Base-by-base conservation (phyloP, 305 asterid species). In the Fraxinus nigra region DNA sequence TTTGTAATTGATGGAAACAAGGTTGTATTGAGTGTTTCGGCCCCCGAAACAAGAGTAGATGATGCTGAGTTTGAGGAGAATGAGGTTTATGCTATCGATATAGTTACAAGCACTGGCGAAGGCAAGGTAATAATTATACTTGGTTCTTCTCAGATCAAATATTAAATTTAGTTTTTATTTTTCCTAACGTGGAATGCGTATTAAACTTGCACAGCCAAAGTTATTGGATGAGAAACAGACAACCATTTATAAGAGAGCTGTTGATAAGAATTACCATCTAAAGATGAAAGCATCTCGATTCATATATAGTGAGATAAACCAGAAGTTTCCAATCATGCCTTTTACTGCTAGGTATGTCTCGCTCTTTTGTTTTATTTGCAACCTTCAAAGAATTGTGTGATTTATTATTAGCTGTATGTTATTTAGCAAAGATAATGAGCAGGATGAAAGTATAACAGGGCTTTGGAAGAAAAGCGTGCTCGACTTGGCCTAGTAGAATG, bases 11-110 rank as follows among this genome's bases (percentile, higher is more conserved):
- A 94, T 88, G 99, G 98, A 18, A 96, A 96, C 87, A 94, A 96
- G 86, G 99, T 94, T 5, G 97, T 94, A 67, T 76, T 96, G 84
- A 93, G 90, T 85, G 93, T 88, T 43, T 82, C 98, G 1, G 86
- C 83, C 81, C 93, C 98, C 72, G 99, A 96, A 16, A 94, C 93
- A 30, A 90, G 95, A 84, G 99, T 96, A 72, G 99, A 96, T 79
- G 98, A 96, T 54, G 97, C 98, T 7, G 98, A 96, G 63, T 96
- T 96, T 72, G 99, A 96, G 90, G 99, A 96, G 86, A 96, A 96
- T 77, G 99, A 96, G 84, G 98, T 96, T 70, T 96, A 96, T 78
- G 84, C 98, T 48, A 86, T 96, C 81, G 98, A 92, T 88, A 91
- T 93, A 70, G 97, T 95, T 76, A 88, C 97, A 14, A 92, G 98